These are phyloP conservation scores for Lentinula aciculospora DNA, from an alignment of 768 basidiomycete genomes.

Conservation along the genomic window DNA sequence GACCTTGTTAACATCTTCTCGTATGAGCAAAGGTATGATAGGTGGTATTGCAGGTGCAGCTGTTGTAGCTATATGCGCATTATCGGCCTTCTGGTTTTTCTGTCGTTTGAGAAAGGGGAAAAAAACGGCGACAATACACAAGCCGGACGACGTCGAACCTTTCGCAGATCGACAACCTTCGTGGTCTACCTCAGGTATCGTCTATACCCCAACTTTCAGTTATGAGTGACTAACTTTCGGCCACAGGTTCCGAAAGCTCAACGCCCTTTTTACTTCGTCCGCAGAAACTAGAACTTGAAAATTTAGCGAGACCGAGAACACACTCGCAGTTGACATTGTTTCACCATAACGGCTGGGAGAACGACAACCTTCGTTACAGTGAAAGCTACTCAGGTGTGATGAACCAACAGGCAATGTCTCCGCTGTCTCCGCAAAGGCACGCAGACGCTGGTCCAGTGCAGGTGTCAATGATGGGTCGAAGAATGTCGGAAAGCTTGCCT, in stretches of 20 bases:
- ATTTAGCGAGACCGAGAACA: not conserved
- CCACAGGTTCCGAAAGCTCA: not conserved
- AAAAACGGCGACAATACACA: not conserved
- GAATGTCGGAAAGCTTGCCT: conserved; percentile 12
- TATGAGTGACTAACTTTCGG: too few species aligned
- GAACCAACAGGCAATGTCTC: not conserved
- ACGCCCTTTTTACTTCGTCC: not conserved
- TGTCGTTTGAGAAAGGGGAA: not conserved
- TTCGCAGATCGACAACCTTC: not conserved
- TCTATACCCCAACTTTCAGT: not conserved
- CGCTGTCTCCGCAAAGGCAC: conserved; percentile 10
- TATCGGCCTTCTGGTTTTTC: not conserved
- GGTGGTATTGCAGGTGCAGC: not conserved
- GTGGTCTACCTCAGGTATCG: not conserved
- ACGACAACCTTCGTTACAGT: not conserved
- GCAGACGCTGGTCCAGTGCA: conserved; percentile 15
- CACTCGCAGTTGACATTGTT: not conserved
- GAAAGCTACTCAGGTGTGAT: not conserved
- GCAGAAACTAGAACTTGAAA: not conserved
- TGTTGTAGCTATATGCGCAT: not conserved
- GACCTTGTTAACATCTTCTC: not conserved
- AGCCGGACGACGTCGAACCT: not conserved
- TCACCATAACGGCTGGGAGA: not conserved
- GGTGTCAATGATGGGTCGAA: conserved; percentile 3
- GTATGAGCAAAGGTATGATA: not conserved